phyloP scores from a whole-genome alignment of 73 alveolate genomes.

The Paramecium biaurelia region DNA sequence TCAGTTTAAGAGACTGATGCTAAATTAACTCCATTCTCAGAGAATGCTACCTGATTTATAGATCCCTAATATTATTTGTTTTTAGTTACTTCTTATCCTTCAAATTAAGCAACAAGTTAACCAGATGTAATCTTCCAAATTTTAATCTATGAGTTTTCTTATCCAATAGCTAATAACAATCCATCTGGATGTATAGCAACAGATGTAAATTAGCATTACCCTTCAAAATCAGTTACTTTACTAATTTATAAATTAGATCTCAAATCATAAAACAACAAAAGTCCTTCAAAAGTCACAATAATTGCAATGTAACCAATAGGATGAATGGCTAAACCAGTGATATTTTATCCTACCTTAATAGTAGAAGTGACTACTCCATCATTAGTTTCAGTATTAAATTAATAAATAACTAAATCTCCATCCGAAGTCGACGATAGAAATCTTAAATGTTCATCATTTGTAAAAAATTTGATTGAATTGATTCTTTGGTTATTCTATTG shows the following conservation, averaged over 20 bases:
- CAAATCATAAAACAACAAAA: constrained; percentile 1
- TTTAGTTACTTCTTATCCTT: background rate
- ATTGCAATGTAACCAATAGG: constrained; percentile 34
- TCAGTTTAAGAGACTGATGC: background rate
- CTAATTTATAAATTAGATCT: background rate
- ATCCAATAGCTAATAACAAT: constrained; percentile 40
- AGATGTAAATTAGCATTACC: background rate
- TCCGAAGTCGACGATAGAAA: constrained; percentile 49
- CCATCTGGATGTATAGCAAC: constrained; percentile 66
- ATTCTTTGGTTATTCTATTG: background rate
- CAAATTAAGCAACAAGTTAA: background rate
- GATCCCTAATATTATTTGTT: background rate
- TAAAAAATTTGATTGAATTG: background rate
- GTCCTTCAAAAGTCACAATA: constrained; percentile 2
- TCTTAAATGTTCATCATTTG: constrained; percentile 38
- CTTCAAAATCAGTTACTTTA: constrained; percentile 54
- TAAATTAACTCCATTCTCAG: constrained; percentile 11
- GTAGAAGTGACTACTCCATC: background rate
- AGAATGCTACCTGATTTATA: background rate
- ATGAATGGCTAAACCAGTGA: constrained; percentile 46
- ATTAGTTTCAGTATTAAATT: background rate
- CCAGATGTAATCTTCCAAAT: constrained; percentile 31
- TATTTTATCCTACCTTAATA: background rate
- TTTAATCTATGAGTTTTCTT: constrained; percentile 3
- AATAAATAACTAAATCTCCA: constrained; percentile 22